Percentiles rank a stretch among this genome's conserved stretches.
Conservation (phyloP, 2,329 filamentous ascomycete genomes). For the Colletotrichum sp. region DNA sequence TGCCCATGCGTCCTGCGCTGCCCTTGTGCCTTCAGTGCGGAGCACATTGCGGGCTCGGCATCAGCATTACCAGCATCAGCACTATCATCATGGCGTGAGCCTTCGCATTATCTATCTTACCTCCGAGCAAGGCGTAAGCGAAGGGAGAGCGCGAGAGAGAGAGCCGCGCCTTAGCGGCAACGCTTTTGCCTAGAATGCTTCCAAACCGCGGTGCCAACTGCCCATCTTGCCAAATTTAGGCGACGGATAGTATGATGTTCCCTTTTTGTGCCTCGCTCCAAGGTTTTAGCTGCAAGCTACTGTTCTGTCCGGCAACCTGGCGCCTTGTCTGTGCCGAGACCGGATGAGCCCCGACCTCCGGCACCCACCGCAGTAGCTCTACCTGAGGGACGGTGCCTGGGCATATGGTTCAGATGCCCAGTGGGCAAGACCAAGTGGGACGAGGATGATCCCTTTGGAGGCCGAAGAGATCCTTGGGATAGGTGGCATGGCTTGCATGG, state of each 20-base stretch:
- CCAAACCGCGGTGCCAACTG: neutral
- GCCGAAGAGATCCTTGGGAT: neutral
- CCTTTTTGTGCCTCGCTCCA: neutral
- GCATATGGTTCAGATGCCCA: slow-evolving; percentile 9
- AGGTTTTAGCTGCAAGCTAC: slow-evolving; percentile 19
- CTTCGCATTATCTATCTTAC: neutral
- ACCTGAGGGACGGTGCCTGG: slow-evolving; percentile 16
- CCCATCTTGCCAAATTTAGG: neutral
- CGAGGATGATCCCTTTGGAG: neutral
- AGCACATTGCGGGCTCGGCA: neutral
- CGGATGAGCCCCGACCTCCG: slow-evolving; percentile 13
- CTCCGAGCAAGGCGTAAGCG: neutral
- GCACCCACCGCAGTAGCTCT: neutral
- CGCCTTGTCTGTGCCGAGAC: slow-evolving; percentile 17
- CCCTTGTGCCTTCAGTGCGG: neutral
- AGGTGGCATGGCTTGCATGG: neutral
- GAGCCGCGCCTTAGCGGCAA: neutral
- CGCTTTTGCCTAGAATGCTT: neutral
- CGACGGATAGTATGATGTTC: neutral
- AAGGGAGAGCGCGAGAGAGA: neutral
- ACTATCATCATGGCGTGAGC: neutral
- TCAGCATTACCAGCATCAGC: neutral
- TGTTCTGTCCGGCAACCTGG: slow-evolving; percentile 6
- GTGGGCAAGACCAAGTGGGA: neutral
- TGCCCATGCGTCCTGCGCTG: neutral